A percentile compares a stretch with the other conserved stretches of the same genome.
These are phyloP conservation scores for Tillandsia fasciculata DNA, from an alignment of 176 grass and related monocot species.

Conservation along the genomic window DNA sequence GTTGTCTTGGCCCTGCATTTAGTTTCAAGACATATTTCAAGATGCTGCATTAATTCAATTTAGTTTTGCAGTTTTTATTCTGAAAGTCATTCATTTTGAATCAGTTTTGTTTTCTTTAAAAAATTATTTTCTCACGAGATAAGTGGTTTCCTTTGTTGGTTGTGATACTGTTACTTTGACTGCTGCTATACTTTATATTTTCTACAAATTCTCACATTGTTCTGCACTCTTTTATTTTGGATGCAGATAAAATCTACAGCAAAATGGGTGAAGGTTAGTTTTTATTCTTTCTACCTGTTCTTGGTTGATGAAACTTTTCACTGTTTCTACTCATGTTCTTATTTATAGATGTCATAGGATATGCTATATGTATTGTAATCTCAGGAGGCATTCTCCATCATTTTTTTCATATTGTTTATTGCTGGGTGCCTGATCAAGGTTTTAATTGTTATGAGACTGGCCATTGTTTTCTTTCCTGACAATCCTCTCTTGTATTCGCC, in stretches of 20 bases:
- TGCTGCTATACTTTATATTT: not conserved
- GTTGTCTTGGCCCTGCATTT: too few relatives aligned
- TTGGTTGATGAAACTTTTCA: not conserved
- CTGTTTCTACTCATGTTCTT: not conserved
- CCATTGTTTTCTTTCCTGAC: not conserved
- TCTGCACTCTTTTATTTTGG: slow-evolving; percentile 10
- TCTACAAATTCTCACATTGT: slow-evolving; percentile 10
- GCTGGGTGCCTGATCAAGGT: too few relatives aligned
- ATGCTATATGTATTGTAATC: too few relatives aligned
- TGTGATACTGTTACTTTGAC: not conserved
- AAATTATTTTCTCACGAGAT: not conserved
- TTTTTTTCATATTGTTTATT: too few relatives aligned
- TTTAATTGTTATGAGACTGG: not conserved
- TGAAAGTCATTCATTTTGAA: too few relatives aligned
- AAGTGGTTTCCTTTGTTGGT: not conserved
- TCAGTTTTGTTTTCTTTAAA: too few relatives aligned
- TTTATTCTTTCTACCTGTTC: not conserved
- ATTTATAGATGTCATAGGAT: not conserved
- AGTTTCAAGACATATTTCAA: too few relatives aligned
- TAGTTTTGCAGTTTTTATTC: too few relatives aligned
- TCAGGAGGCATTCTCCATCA: too few relatives aligned
- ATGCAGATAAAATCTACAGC: slow-evolving; percentile 70
- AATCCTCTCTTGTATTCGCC: not conserved
- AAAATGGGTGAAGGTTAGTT: slow-evolving; percentile 97
- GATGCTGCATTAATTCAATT: too few relatives aligned